Evolutionary conservation across 1,284 basidiomycete genomes (phyloP).

Genomic region (Irpex rosettiformis): DNA sequence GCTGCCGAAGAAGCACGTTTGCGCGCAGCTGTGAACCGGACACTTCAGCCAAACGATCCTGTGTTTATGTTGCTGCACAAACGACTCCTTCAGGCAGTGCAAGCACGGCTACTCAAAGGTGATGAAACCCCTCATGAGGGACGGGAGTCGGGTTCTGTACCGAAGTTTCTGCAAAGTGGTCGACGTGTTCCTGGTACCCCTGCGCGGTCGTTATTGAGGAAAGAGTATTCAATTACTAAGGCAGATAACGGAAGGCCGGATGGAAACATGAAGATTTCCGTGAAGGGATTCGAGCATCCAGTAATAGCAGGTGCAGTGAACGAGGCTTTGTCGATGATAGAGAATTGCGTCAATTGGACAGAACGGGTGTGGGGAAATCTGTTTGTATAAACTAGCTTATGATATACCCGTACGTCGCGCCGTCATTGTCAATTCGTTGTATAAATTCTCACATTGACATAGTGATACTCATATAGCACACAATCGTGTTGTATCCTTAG

Average conservation of each 20-base stretch:
- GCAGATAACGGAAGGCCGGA: not conserved
- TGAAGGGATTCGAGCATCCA: conserved; percentile 48
- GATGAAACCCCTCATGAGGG: conserved; percentile 6
- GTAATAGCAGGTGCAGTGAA: conserved; percentile 31
- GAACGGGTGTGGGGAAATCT: conserved; percentile 37
- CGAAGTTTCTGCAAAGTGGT: conserved; percentile 40
- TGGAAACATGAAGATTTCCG: conserved; percentile 16
- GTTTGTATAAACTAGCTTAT: conserved; percentile 10
- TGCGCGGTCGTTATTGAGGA: conserved; percentile 14
- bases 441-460: too few species aligned
- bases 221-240: not conserved
- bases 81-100: conserved; percentile 48
- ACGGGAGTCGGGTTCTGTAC: conserved; percentile 22
- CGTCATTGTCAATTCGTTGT: too few species aligned
- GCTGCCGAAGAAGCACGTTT: conserved; percentile 40
- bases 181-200: conserved; percentile 39
- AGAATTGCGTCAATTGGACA: conserved; percentile 37
- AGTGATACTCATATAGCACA: too few species aligned
- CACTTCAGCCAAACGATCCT: conserved; percentile 55
- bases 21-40: conserved; percentile 57
- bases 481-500: too few species aligned
- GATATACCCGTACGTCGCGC: not conserved
- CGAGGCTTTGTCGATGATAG: conserved; percentile 31
- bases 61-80: conserved; percentile 61
- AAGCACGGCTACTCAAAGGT: conserved; percentile 28